These are phyloP conservation scores for Dactylella cylindrospora DNA, from an alignment of 2,329 filamentous ascomycete genomes.

Conservation along the genomic window DNA sequence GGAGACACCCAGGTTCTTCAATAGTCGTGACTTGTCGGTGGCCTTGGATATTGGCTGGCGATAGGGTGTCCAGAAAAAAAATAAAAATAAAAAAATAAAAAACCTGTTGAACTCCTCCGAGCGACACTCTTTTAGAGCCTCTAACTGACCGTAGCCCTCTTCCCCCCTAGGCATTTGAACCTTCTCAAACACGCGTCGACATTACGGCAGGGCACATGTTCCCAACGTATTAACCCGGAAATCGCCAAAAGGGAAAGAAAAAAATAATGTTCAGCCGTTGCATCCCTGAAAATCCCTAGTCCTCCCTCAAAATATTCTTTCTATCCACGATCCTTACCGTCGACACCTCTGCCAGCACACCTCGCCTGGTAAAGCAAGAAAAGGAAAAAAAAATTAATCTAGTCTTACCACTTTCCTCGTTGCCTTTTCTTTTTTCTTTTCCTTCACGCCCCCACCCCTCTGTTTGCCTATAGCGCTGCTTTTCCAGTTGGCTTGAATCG, in stretches of 20 bases:
- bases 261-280: not conserved
- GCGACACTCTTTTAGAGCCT: too few relatives aligned
- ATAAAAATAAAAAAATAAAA: too few relatives aligned
- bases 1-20: too few relatives aligned
- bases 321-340: not conserved
- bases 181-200: conserved; percentile 8
- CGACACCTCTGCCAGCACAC: conserved; percentile 2
- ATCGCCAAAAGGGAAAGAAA: not conserved
- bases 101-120: too few relatives aligned
- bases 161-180: too few relatives aligned
- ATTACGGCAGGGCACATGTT: not conserved
- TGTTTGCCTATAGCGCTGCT: not conserved
- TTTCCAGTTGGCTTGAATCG: not conserved
- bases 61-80: too few relatives aligned
- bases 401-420: too few relatives aligned
- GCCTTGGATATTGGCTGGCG: too few relatives aligned
- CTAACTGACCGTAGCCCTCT: too few relatives aligned
- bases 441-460: not conserved
- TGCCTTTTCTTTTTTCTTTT: not conserved
- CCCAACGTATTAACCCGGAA: not conserved
- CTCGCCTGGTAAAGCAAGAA: not conserved
- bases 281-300: not conserved
- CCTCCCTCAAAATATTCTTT: too few relatives aligned
- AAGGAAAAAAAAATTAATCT: too few relatives aligned
- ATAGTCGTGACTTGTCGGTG: too few relatives aligned